phyloP scores from a whole-genome alignment of 2,329 filamentous ascomycete species.

The Pseudogymnoascus sp. region DNA sequence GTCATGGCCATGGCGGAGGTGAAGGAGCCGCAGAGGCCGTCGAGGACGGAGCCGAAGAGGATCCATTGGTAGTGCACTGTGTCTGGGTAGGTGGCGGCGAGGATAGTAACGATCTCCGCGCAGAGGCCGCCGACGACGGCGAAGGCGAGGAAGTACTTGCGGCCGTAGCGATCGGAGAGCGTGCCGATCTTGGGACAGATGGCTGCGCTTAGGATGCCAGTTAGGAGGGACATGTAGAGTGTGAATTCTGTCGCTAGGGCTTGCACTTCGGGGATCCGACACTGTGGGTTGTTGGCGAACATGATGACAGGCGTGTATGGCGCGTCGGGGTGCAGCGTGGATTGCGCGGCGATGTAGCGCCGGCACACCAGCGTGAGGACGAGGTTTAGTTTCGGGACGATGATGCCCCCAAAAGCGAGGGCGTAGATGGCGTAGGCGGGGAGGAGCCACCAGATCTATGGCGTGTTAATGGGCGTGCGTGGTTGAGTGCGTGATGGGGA shows the following conservation, averaged over 20 bases:
- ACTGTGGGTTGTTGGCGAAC: slow-evolving; percentile 67
- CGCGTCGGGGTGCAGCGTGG: slow-evolving; percentile 47
- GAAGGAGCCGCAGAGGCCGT: slow-evolving; percentile 83
- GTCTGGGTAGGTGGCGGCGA: slow-evolving; percentile 68
- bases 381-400: slow-evolving; percentile 82
- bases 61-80: slow-evolving; percentile 68
- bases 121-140: slow-evolving; percentile 66
- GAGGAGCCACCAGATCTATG: slow-evolving; percentile 75
- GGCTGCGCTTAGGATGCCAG: slow-evolving; percentile 70
- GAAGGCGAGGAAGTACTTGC: slow-evolving; percentile 64
- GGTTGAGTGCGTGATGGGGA: not conserved
- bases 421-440: slow-evolving; percentile 74
- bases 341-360: slow-evolving; percentile 66
- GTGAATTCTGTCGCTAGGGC: slow-evolving; percentile 68
- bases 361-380: slow-evolving; percentile 77
- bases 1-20: slow-evolving; percentile 68
- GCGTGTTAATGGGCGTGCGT: not conserved
- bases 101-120: slow-evolving; percentile 67
- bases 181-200: slow-evolving; percentile 75
- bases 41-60: slow-evolving; percentile 64
- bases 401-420: slow-evolving; percentile 73
- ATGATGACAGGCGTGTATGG: slow-evolving; percentile 55
- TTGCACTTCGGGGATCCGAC: slow-evolving; percentile 70
- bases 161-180: slow-evolving; percentile 78
- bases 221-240: slow-evolving; percentile 63